Evolutionary conservation across 106 monocot species (phyloP).

Genomic region (Narthecium ossifragum): DNA sequence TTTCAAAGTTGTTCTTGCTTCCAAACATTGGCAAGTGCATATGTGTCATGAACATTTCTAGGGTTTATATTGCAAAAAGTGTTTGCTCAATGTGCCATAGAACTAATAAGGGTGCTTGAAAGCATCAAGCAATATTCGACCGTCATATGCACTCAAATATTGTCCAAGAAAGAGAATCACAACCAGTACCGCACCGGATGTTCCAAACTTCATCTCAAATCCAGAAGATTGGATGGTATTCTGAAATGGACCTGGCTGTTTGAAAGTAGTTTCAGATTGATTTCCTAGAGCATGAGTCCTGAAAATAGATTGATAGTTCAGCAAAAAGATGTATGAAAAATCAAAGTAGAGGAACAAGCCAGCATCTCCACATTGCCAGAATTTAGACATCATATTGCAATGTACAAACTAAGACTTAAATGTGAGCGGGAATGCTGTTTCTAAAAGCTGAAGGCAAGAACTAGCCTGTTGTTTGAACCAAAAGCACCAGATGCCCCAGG

Average conservation of each 20-base stretch:
- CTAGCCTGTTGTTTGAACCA: slow-evolving; percentile 35
- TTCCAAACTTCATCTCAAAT: slow-evolving; percentile 40
- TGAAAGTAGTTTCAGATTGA: slow-evolving; percentile 31
- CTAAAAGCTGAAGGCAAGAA: background rate
- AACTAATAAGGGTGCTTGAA: no score
- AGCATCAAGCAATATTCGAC: no score
- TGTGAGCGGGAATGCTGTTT: background rate
- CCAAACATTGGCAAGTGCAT: no score
- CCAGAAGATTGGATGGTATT: slow-evolving; percentile 24
- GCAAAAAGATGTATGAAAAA: background rate
- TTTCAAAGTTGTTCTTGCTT: no score
- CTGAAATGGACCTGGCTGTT: slow-evolving; percentile 20
- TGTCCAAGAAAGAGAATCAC: no score
- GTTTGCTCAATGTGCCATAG: no score
- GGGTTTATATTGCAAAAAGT: no score
- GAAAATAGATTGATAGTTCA: slow-evolving; percentile 13
- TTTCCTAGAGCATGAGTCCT: slow-evolving; percentile 23
- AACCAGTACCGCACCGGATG: slow-evolving; percentile 33
- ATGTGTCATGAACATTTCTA: no score
- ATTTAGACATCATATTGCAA: no score
- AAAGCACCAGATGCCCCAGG: slow-evolving; percentile 36
- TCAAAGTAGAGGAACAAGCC: background rate
- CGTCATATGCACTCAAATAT: no score
- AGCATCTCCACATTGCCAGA: no score
- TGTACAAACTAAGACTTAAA: background rate